phyloP scores from a whole-genome alignment of 2,329 filamentous ascomycete genomes.

The Ascosphaera acerosa region DNA sequence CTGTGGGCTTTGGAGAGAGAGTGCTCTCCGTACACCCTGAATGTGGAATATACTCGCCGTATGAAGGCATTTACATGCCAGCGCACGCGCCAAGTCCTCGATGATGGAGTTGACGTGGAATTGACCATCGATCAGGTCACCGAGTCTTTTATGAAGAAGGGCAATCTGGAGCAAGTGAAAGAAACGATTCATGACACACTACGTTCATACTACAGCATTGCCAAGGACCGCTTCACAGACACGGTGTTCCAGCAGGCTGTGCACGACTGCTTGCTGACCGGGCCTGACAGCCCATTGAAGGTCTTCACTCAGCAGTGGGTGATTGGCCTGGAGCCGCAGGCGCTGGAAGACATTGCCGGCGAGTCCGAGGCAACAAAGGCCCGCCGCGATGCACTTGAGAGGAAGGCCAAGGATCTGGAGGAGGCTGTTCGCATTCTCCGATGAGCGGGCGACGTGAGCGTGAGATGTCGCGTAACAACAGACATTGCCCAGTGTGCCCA shows the following conservation, averaged over 20 bases:
- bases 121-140: background rate
- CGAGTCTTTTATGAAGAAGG: slow-evolving; percentile 3
- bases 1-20: slow-evolving; percentile 27
- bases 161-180: slow-evolving; percentile 16
- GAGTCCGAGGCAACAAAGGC: slow-evolving; percentile 24
- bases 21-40: slow-evolving; percentile 24
- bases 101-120: background rate
- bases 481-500: too few species aligned
- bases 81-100: background rate
- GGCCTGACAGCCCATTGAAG: slow-evolving; percentile 25
- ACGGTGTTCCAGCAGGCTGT: slow-evolving; percentile 33
- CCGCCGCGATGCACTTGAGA: slow-evolving; percentile 19
- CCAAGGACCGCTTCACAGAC: slow-evolving; percentile 36
- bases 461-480: too few species aligned
- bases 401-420: slow-evolving; percentile 23
- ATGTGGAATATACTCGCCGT: slow-evolving; percentile 8
- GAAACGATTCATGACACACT: slow-evolving; percentile 36
- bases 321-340: slow-evolving; percentile 19
- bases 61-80: slow-evolving; percentile 7
- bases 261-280: slow-evolving; percentile 27
- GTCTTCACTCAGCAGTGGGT: slow-evolving; percentile 29
- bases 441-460: too few species aligned
- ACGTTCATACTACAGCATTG: slow-evolving; percentile 34
- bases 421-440: slow-evolving; percentile 1
- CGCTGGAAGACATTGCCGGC: slow-evolving; percentile 31